Base-by-base conservation (phyloP, 345 rosid species). In the Pseudoturritis turrita region DNA sequence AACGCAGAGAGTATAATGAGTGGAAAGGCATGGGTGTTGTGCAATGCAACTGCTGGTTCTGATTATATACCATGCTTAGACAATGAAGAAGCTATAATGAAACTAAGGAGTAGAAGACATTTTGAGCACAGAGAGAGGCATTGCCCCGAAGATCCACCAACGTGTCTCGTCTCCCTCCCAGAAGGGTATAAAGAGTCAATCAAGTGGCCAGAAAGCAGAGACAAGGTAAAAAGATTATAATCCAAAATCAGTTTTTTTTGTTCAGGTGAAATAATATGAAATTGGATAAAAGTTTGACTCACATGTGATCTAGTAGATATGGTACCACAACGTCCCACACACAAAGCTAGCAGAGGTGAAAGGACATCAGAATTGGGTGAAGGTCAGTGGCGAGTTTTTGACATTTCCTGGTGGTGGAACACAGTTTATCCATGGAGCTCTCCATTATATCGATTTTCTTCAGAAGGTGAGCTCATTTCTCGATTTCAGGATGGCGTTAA, bases 341-440 rank as follows among this genome's bases (percentile, higher is more conserved):
- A 80, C 89, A 45, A 62, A 12, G 80, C 80, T 95, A 47, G 97
- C 92, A 7, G 81, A 86, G 57, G 83, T 95, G 68, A 95, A 95
- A 78, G 98, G 98, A 58, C 99, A 91, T 62, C 99, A 95, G 60
- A 95, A 95, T 58, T 91, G 98, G 99, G 89, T 95, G 17, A 91
- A 91, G 81, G 89, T 91, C 35, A 81, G 89, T 1, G 97, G 99
- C 7, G 99, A 95, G 74, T 87, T 91, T 81, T 81, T 95, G 72
- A 91, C 90, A 6, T 95, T 95, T 80, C 99, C 98, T 0, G 97
- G 99, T 11, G 97, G 99, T 21, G 99, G 99, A 25, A 95, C 97
- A 2, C 99, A 91, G 77, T 95, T 95, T 73, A 91, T 91, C 65
- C 96, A 91, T 67, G 98, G 98, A 61, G 99, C 99, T 14, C 85